Base-by-base conservation (phyloP, 2,329 filamentous ascomycete genomes). In the Saccharata proteae region DNA sequence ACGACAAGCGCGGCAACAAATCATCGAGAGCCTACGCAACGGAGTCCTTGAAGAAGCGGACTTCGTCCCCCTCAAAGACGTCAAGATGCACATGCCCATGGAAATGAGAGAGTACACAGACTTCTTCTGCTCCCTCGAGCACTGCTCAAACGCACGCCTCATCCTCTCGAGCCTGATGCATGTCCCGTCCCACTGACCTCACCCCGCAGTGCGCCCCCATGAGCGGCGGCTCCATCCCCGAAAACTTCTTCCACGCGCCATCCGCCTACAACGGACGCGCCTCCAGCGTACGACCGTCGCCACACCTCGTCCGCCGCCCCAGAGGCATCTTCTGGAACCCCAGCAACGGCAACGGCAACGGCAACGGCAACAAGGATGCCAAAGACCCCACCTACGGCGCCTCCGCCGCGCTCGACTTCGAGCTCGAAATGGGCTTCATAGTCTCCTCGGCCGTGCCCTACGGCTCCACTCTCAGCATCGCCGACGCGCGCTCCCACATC, bases 81-180 rank as follows among this genome's bases (percentile, higher is more conserved):
- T 65, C 12, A 49, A 50, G 4, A 48, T 72, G 40, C 65, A 75
- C 42, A 44, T 77, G 1, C 74, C 74, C 0, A 50, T 78, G 21
- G 47, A 55, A 3, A 63, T 73, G 12, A 58, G 59, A 4, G 71
- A 69, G 20, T 77, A 74, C 43, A 67, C 59, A 26, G 73, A 75
- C 46, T 74, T 71, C 48, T 69, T 63, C 2, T 69, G 64, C 34
- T 68, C 63, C 0, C 52, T 60, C 6, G 61, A 70, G 26, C 69
- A 74, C 38, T 58, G 65, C 16, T 55, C 61, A 28, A 74, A 73
- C 26, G 66, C 62, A 49, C 37, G 60, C 52, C 3, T 1, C 3
- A 51, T 65, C 19, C n/a, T n/a, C n/a, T n/a, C n/a, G n/a, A n/a
- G n/a, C n/a, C n/a, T 16, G 3, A 6, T 19, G 4, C 20, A 5